These are phyloP conservation scores for Sclerotinia minor DNA, from an alignment of 2,329 filamentous ascomycete genomes.

Conservation along the genomic window DNA sequence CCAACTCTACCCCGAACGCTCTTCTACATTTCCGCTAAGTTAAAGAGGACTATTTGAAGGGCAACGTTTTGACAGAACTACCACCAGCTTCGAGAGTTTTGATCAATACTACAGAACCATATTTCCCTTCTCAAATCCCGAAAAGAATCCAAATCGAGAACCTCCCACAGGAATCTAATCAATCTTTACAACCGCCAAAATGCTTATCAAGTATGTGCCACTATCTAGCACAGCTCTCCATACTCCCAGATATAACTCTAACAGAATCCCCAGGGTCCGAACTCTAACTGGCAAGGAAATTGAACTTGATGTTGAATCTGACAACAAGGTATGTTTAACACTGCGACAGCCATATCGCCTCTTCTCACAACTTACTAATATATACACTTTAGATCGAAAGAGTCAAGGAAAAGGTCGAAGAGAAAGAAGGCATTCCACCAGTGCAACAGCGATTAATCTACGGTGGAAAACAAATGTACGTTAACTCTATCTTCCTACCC, in stretches of 20 bases:
- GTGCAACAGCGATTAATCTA: conserved; percentile 96
- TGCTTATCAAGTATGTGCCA: conserved; percentile 19
- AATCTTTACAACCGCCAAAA: neutral
- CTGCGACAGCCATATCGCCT: neutral
- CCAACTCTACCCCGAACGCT: neutral
- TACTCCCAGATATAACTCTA: neutral
- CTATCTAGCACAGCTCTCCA: too few relatives aligned
- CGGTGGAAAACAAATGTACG: conserved; percentile 96
- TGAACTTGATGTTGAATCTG: conserved; percentile 92
- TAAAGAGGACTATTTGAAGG: neutral
- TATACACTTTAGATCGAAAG: conserved; percentile 68
- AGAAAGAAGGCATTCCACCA: conserved; percentile 97
- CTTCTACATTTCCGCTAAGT: neutral
- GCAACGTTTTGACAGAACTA: neutral
- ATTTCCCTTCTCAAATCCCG: neutral
- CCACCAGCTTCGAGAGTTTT: neutral
- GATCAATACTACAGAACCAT: neutral
- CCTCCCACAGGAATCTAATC: neutral
- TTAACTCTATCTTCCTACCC: conserved; percentile 24
- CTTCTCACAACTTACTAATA: neutral
- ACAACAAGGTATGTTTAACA: conserved; percentile 71
- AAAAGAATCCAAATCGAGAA: neutral
- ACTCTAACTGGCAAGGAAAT: conserved; percentile 99
- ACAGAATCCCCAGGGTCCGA: conserved; percentile 69
- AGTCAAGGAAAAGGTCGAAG: conserved; percentile 99